A percentile compares a stretch with the other conserved stretches of the same genome.
Conservation (phyloP, 2,329 filamentous ascomycete species). For the Arthrinium phaeospermum region DNA sequence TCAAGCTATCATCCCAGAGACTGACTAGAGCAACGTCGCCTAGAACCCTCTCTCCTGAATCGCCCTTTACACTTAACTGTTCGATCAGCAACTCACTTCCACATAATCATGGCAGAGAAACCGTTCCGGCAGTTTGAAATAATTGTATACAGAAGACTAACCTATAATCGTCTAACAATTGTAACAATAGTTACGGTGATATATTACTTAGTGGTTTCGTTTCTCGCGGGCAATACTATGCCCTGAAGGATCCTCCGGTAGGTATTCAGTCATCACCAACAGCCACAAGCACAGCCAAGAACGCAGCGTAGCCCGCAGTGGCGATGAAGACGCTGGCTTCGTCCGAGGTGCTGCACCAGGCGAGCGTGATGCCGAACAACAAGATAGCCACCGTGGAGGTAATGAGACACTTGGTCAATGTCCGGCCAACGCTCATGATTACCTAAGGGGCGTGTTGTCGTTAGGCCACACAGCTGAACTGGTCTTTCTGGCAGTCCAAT, state of each 20-base stretch:
- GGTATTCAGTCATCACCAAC: background rate
- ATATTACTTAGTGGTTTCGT: background rate
- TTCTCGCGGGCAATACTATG: background rate
- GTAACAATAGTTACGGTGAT: background rate
- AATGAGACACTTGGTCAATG: conserved; percentile 20
- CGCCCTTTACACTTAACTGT: background rate
- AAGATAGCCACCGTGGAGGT: conserved; percentile 19
- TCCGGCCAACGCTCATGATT: conserved; percentile 17
- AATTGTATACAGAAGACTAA: background rate
- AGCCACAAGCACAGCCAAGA: conserved; percentile 21
- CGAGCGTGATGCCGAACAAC: conserved; percentile 22
- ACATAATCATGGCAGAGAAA: background rate
- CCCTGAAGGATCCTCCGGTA: background rate
- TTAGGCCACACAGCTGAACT: background rate
- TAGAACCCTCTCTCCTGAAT: background rate
- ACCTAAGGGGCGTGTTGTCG: background rate
- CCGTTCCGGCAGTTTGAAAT: background rate
- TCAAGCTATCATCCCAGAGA: background rate
- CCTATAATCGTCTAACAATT: background rate
- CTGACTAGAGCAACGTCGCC: background rate
- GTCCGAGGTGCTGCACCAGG: conserved; percentile 23
- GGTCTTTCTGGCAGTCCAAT: background rate
- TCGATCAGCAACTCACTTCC: background rate
- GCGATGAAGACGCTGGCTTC: conserved; percentile 23
- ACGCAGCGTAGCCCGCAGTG: conserved; percentile 23